Base-by-base conservation (phyloP, 805 yeast genomes). In the Pichia kluyveri region DNA sequence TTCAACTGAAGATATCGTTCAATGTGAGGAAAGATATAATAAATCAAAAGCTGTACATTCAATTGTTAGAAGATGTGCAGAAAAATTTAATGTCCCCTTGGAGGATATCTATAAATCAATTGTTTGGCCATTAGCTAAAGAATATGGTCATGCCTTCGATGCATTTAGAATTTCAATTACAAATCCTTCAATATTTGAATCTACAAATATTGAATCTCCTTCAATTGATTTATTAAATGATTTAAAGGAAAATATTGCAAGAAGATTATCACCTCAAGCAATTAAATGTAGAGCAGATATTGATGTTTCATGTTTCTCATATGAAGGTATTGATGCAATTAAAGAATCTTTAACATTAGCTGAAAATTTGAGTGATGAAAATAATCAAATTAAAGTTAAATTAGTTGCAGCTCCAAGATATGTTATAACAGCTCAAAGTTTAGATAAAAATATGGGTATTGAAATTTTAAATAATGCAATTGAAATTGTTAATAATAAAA, bases 201-300 rank as follows among this genome's bases (percentile, higher is more conserved):
- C 79, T 44, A 50, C 51, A 23, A 32, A 47, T 14, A 71, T 91
- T 54, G 70, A 67, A 39, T 78, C 91, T 26, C 90, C 95, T 48
- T 73, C 85, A 15, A 63, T 72, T 43, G 95, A 82, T 41, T 76
- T 93, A 37, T 75, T 87, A 68, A 86, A 80, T 44, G 98, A 93
- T 68, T 77, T 93, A 59, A 82, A 86, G 66, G 72, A 78, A 46
- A 93, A 93, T 71, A 91, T 93, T 60, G 76, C 91, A 47, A 82
- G 95, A 67, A 84, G 98, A 69, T 79, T 93, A 68, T 93, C 99
- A 36, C 99, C 99, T 53, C 97, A 90, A 72, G 96, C 98, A 38
- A 89, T 89, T 59, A 93, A 91, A 72, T 85, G 95, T 63, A 85
- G 99, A 70, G 96, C 99, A n/a, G 98, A 93, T 67, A 85, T 93